Conservation (phyloP, 2,329 filamentous ascomycete species). For the Neofusicoccum ribis region DNA sequence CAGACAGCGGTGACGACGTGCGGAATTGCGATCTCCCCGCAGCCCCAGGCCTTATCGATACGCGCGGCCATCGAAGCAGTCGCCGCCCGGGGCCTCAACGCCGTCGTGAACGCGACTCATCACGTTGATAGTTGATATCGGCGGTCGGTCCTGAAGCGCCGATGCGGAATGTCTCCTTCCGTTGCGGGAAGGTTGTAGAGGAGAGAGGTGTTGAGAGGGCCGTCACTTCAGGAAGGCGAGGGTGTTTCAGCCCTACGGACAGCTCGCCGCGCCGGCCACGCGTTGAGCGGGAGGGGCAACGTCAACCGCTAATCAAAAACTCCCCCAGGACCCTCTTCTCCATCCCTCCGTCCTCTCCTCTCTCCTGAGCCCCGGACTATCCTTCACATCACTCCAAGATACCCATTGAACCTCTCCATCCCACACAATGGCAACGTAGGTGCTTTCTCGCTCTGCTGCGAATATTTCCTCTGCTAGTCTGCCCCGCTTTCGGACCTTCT, state of each 20-base stretch:
- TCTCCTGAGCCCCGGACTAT: background rate
- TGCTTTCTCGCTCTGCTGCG: background rate
- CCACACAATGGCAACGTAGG: constrained; percentile 38
- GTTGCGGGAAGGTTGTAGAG: background rate
- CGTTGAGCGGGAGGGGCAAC: constrained; percentile 18
- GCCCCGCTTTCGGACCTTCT: constrained; percentile 1
- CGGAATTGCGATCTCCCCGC: constrained; percentile 11
- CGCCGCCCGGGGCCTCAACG: background rate
- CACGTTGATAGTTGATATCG: background rate
- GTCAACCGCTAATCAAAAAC: constrained; percentile 19
- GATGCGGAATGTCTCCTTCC: background rate
- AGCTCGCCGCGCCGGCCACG: constrained; percentile 4
- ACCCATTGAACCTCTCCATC: constrained; percentile 1
- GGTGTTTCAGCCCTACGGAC: constrained; percentile 14
- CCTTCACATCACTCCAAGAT: background rate
- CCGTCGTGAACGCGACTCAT: background rate
- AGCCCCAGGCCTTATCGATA: constrained; percentile 12
- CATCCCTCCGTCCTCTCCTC: background rate
- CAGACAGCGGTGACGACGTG: constrained; percentile 2
- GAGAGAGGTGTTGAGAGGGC: background rate
- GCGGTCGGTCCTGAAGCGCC: background rate
- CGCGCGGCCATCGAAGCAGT: background rate
- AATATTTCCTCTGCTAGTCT: background rate
- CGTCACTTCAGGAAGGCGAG: background rate
- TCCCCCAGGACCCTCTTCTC: constrained; percentile 3